Evolutionary conservation across 2,329 filamentous ascomycete genomes (phyloP).

Genomic region (Aureobasidium zeae): DNA sequence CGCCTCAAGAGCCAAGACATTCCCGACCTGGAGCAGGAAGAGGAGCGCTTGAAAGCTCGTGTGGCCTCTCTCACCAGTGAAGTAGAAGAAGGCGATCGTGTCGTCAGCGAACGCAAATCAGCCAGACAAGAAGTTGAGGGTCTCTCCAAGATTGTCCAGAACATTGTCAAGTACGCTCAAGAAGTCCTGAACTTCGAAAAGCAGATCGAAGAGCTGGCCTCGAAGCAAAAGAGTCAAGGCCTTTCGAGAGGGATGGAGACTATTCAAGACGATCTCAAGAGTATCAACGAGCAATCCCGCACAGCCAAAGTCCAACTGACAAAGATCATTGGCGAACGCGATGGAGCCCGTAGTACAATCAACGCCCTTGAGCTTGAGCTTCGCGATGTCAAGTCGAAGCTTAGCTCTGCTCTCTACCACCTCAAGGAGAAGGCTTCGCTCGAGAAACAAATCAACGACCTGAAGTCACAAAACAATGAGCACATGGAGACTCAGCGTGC

Average conservation of each 20-base stretch:
- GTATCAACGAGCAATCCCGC: slow-evolving; percentile 58
- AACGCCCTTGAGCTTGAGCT: slow-evolving; percentile 64
- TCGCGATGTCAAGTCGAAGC: slow-evolving; percentile 63
- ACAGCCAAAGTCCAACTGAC: slow-evolving; percentile 53
- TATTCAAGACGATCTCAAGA: slow-evolving; percentile 67
- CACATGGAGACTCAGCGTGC: slow-evolving; percentile 61
- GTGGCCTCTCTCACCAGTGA: slow-evolving; percentile 32
- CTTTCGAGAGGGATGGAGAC: slow-evolving; percentile 66
- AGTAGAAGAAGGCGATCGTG: slow-evolving; percentile 56
- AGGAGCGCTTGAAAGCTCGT: slow-evolving; percentile 41
- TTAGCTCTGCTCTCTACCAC: slow-evolving; percentile 61
- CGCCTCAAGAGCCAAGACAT: slow-evolving; percentile 61
- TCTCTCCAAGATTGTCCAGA: slow-evolving; percentile 64
- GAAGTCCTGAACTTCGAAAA: slow-evolving; percentile 63
- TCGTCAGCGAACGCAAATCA: slow-evolving; percentile 53
- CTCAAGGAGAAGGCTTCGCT: slow-evolving; percentile 73
- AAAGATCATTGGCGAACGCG: slow-evolving; percentile 60
- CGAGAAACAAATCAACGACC: slow-evolving; percentile 60
- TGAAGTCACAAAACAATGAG: slow-evolving; percentile 57
- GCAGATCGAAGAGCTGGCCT: slow-evolving; percentile 65
- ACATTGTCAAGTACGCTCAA: slow-evolving; percentile 60
- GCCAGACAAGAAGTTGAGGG: slow-evolving; percentile 65
- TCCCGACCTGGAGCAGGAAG: slow-evolving; percentile 56
- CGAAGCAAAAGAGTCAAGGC: slow-evolving; percentile 62
- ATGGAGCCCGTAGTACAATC: slow-evolving; percentile 60